Conservation (phyloP, 176 grass and related monocot species). For the Oryza rufipogon region DNA sequence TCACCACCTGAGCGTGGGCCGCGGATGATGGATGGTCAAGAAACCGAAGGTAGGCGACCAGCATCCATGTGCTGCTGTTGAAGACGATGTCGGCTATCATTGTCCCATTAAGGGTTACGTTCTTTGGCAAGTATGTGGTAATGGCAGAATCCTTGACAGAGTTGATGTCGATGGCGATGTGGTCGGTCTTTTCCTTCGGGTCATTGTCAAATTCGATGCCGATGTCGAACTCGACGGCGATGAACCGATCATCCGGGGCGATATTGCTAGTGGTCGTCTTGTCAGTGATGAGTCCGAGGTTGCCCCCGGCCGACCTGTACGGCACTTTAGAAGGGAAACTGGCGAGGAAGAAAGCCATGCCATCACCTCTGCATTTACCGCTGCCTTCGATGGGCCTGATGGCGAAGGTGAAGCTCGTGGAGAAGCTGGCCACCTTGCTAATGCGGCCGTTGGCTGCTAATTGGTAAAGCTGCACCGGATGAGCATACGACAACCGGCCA, state of each 20-base stretch:
- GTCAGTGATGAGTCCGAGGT: not conserved
- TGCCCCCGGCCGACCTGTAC: fast-evolving
- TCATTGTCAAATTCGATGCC: fast-evolving
- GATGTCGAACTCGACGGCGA: constrained; percentile 16
- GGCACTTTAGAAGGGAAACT: not conserved
- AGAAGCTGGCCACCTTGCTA: not conserved
- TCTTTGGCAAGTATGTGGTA: not conserved
- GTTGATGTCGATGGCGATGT: not conserved
- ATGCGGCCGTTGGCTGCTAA: no score
- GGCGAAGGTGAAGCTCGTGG: constrained; percentile 17
- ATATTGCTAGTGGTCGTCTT: no score
- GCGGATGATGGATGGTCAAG: no score
- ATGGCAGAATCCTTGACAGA: not conserved
- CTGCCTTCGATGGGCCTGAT: not conserved
- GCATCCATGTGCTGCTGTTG: not conserved
- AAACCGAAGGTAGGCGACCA: not conserved
- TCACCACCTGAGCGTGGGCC: no score
- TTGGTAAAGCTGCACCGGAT: not conserved
- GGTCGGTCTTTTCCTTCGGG: not conserved
- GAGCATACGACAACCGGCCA: not conserved
- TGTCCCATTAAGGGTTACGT: not conserved
- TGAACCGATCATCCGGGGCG: not conserved
- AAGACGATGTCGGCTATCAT: constrained; percentile 2
- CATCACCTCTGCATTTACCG: not conserved
- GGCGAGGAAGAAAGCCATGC: constrained; percentile 23